phyloP scores from a whole-genome alignment of 2,329 filamentous ascomycete genomes.

The Cadophora luteo-olivacea region DNA sequence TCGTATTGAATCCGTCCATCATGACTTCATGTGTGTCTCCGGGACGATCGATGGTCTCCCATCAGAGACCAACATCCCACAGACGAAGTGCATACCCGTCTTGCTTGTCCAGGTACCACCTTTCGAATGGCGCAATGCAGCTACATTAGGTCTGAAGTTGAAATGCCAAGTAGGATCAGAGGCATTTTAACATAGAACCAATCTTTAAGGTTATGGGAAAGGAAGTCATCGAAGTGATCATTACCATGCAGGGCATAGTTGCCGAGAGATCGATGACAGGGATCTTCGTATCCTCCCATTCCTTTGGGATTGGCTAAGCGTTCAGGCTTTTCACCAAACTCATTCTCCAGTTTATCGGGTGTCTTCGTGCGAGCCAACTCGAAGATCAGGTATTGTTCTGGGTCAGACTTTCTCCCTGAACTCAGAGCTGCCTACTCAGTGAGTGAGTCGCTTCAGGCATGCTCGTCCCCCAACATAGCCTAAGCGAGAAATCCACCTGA shows the following conservation, averaged over 20 bases:
- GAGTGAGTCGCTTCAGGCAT: no score
- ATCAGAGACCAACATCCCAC: not conserved
- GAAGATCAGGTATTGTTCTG: no score
- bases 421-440: no score
- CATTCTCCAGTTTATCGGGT: no score
- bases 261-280: not conserved
- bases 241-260: not conserved
- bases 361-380: no score
- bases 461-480: no score
- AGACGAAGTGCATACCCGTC: not conserved
- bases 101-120: not conserved
- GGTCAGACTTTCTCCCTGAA: no score
- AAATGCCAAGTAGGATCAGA: not conserved
- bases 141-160: no score
- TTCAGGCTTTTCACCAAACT: no score
- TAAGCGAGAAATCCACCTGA: no score
- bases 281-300: conserved; percentile 5
- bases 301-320: not conserved
- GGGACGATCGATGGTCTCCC: no score
- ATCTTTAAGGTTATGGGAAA: not conserved
- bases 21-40: not conserved
- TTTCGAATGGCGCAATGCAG: no score
- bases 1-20: not conserved
- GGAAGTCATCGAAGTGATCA: not conserved
- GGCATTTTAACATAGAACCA: not conserved